Conservation (phyloP, 1,139 yeast species). For the Candida neerlandica region DNA sequence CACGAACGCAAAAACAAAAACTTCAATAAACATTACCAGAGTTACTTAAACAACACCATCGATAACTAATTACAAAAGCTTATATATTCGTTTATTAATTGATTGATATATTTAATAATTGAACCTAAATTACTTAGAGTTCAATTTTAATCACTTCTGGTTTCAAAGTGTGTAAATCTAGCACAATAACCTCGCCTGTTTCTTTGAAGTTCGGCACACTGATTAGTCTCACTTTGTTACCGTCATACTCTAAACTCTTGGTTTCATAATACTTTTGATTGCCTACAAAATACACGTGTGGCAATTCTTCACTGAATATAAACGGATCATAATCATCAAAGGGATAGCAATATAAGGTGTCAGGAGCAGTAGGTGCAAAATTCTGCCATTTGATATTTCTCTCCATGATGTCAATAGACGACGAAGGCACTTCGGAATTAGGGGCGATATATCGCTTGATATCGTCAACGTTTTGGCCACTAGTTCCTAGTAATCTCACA, state of each 20-base stretch:
- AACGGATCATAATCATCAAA: conserved; percentile 82
- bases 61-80: not conserved
- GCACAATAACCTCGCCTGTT: conserved; percentile 68
- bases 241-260: conserved; percentile 25
- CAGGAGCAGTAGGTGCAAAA: conserved; percentile 94
- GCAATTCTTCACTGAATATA: conserved; percentile 63
- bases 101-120: too few species aligned
- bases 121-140: not conserved
- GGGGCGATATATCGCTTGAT: conserved; percentile 58
- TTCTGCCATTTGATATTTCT: conserved; percentile 82
- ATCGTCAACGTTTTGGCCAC: conserved; percentile 87
- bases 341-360: conserved; percentile 90
- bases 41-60: too few species aligned
- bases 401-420: conserved; percentile 55
- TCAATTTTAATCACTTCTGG: conserved; percentile 42
- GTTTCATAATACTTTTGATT: conserved; percentile 69
- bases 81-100: too few species aligned
- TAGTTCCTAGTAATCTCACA: conserved; percentile 63
- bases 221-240: conserved; percentile 51
- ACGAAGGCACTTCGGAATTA: not conserved
- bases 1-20: not conserved
- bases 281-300: conserved; percentile 86
- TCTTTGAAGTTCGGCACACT: conserved; percentile 69
- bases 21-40: too few species aligned
- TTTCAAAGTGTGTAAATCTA: conserved; percentile 62